Evolutionary conservation across 140 eudicot genomes (phyloP).

Genomic region (Anethum foeniculum): DNA sequence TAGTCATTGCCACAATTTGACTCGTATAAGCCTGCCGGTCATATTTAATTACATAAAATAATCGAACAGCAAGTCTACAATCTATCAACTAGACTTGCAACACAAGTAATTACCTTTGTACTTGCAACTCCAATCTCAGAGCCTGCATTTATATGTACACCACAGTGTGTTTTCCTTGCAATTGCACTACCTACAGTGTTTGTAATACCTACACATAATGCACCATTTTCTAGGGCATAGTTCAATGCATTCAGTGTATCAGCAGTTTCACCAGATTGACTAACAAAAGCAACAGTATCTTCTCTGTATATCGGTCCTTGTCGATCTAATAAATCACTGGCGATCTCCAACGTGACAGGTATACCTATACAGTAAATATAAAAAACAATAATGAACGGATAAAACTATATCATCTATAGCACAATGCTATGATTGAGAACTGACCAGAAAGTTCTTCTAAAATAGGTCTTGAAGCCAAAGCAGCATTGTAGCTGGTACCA

Average conservation of each 20-base stretch:
- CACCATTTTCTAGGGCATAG: constrained; percentile 89
- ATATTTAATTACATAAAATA: constrained; percentile 6
- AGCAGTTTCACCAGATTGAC: constrained; percentile 99
- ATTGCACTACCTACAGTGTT: constrained; percentile 98
- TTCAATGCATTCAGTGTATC: constrained; percentile 87
- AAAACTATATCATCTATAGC: not conserved
- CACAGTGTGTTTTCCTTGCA: constrained; percentile 92
- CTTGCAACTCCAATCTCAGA: constrained; percentile 98
- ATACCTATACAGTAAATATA: constrained; percentile 43
- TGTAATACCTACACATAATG: constrained; percentile 94
- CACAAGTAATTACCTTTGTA: constrained; percentile 60
- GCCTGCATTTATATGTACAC: constrained; percentile 97
- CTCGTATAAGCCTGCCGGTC: constrained; percentile 88
- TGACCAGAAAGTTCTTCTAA: constrained; percentile 96
- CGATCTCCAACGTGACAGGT: constrained; percentile 93
- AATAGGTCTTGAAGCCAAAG: constrained; percentile 88
- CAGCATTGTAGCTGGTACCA: constrained; percentile 98
- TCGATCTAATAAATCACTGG: constrained; percentile 92
- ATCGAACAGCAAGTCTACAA: not conserved
- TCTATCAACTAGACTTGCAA: not conserved
- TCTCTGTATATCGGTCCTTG: constrained; percentile 94
- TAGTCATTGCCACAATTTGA: constrained; percentile 97
- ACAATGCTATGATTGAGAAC: constrained; percentile 11
- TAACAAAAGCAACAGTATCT: constrained; percentile 82
- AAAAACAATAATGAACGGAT: not conserved